Base-by-base conservation (phyloP, 139 green algal genomes). In the Tetraselmis chui region DNA sequence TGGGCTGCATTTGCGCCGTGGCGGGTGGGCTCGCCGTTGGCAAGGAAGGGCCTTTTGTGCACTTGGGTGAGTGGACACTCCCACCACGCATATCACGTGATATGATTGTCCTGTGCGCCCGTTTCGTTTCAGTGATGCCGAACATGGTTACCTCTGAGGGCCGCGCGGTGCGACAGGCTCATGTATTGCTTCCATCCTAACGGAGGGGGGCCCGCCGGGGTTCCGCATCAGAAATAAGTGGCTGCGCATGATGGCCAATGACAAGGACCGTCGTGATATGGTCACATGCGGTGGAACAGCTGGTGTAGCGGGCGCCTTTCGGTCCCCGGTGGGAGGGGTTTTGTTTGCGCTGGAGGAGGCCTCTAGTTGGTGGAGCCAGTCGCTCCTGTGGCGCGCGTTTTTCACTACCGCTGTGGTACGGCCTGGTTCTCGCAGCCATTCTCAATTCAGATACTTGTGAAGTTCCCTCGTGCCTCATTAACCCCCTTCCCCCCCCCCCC, bases 281-380 rank as follows among this genome's bases (percentile, higher is more conserved):
- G 87, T 97, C 76, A 93, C 91, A 0, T 93, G 87, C 79, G 94
- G 94, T 2, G 88, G 93, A 25, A 92, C 91, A 29, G 86, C 89
- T 31, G 94, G 94, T 18, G 91, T 96, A 76, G 92, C 94, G 22
- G 94, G 92, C 23, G 94, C 94, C 1, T 97, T 97, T 83, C 85
- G 91, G 30, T 86, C 92, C 0, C 94, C 93, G 11, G 89, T 97
- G 31, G 94, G 94, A 29, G 94, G 94, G 23, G 92, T 97, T 75
- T 86, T 97, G 74, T 97, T 97, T 88, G 93, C 93, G 11, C 86
- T 97, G 31, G 94, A 97, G 83, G 93, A 97, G 87, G 89, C 91
- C 81, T 92, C 91, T 1, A 92, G 83, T 29, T 91, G 86, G 84
- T 94, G 91, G 88, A 85, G 89, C n/a, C 89, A 93, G 78, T 77